These are phyloP conservation scores for Cyanodermella asteris DNA, from an alignment of 2,329 filamentous ascomycete genomes.

Conservation along the genomic window DNA sequence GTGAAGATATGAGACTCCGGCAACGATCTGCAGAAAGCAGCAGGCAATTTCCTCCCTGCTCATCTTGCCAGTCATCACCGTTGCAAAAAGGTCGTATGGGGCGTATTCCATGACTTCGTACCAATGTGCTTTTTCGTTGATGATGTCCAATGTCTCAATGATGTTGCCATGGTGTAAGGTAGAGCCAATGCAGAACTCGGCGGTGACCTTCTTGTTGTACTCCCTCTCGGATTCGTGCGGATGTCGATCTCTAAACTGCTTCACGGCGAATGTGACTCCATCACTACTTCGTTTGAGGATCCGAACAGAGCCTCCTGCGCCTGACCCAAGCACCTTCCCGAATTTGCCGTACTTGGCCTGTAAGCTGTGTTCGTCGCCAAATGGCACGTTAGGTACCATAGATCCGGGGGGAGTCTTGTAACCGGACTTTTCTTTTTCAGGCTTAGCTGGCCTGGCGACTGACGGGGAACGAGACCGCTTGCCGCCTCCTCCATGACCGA, in stretches of 20 bases:
- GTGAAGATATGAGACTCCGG: slow-evolving; percentile 83
- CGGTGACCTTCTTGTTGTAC: slow-evolving; percentile 94
- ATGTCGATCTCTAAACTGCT: slow-evolving; percentile 84
- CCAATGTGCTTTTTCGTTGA: slow-evolving; percentile 85
- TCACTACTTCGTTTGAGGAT: slow-evolving; percentile 87
- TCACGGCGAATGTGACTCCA: slow-evolving; percentile 85
- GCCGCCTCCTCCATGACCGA: slow-evolving; percentile 41
- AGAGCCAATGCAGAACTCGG: slow-evolving; percentile 94
- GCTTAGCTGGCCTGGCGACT: no score
- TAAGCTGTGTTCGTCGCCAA: slow-evolving; percentile 81
- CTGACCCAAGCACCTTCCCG: slow-evolving; percentile 78
- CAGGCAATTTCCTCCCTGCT: slow-evolving; percentile 73
- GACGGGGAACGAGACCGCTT: slow-evolving; percentile 44
- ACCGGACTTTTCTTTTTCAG: no score
- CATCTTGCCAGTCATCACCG: slow-evolving; percentile 99
- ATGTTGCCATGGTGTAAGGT: slow-evolving; percentile 95
- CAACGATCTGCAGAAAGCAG: slow-evolving; percentile 82
- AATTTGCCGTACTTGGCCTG: slow-evolving; percentile 89
- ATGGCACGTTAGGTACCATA: slow-evolving; percentile 42
- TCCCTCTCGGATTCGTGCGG: slow-evolving; percentile 86
- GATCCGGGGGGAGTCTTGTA: no score
- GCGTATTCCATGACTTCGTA: slow-evolving; percentile 99
- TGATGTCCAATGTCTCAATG: slow-evolving; percentile 91
- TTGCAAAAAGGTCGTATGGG: slow-evolving; percentile 86
- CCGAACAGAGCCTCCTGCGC: slow-evolving; percentile 81